Evolutionary conservation across 805 yeast genomes (phyloP).

Genomic region (Metschnikowia hibisci): DNA sequence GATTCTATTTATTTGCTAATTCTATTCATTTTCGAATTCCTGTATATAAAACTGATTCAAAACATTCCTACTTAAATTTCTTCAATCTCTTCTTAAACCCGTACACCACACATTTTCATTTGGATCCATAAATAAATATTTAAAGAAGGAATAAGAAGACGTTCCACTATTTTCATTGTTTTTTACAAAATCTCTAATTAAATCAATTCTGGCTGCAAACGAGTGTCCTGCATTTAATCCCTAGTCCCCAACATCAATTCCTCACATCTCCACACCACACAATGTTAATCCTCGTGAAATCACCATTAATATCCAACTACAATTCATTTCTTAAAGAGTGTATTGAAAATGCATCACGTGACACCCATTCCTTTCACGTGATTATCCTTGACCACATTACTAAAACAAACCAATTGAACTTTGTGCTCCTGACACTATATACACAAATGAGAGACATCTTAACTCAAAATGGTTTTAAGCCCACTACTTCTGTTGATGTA

Average conservation of each 20-base stretch:
- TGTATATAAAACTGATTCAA: too few species aligned
- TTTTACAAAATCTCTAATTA: too few species aligned
- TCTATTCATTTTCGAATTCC: too few species aligned
- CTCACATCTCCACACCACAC: neutral
- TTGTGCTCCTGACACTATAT: slow-evolving; percentile 28
- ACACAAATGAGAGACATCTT: slow-evolving; percentile 13
- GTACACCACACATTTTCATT: too few species aligned
- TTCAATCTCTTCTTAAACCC: too few species aligned
- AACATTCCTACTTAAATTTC: too few species aligned
- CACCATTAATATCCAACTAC: slow-evolving; percentile 10
- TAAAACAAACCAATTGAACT: slow-evolving; percentile 24
- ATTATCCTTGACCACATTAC: slow-evolving; percentile 20
- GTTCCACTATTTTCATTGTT: too few species aligned
- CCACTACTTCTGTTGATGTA: neutral
- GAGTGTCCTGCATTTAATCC: slow-evolving; percentile 1
- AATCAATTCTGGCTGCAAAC: slow-evolving; percentile 6
- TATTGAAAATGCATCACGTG: slow-evolving; percentile 1
- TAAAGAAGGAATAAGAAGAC: too few species aligned
- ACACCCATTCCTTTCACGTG: slow-evolving; percentile 20
- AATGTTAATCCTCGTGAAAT: slow-evolving; percentile 1
- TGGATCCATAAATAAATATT: too few species aligned
- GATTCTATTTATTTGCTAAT: too few species aligned
- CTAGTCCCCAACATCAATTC: neutral
- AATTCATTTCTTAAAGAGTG: slow-evolving; percentile 7
- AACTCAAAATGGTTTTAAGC: neutral